Base-by-base conservation (phyloP, 176 grass and related monocot species). In the Dactylis glomerata region DNA sequence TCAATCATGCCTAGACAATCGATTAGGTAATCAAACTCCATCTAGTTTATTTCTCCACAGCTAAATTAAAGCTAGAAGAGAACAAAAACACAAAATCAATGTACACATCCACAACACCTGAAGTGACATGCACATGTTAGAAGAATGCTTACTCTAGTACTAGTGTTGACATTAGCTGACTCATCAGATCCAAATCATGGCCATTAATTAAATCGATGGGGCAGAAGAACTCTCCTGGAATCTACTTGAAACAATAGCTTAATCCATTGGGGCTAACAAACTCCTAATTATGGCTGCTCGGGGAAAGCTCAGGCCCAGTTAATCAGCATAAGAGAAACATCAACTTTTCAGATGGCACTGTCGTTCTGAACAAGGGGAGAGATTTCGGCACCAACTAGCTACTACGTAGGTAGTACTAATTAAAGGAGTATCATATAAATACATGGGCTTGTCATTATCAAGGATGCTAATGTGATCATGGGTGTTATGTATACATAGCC, bases 131-230 rank as follows among this genome's bases (percentile, higher is more conserved):
- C 57, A 68, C 74, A 54, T 42, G 54, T 65, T 46, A 78, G 52
- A 86, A 16, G 37, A 79, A 73, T 86, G 27, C 22, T 78, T 90
- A 90, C 56, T 83, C 51, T 79, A 79, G 56, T 56, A 82, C 9
- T 74, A 79, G 73, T 80, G 75, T 17, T 83, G 80, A 67, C 75
- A 83, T 83, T 74, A 31, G 89, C 80, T 90, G 80, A 75, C 13
- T 83, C 84, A 68, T 66, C 74, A 50, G n/a, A 80, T 87, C 84
- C 84, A 83, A 87, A 90, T 87, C 74, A 87, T 87, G 75, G n/a
- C 9, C 37, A 83, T 41, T 83, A 83, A 80, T 87, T 58, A 80
- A 80, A 83, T 83, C 26, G 34, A 26, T 19, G 82, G 55, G n/a
- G 66, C 22, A 89, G 77, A 7, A 83, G 49, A 87, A 80, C 57